Evolutionary conservation across 495 filamentous ascomycete species (phyloP), one percentile per base, ranked within the genome.

Genomic region (Cercophora sp.): DNA sequence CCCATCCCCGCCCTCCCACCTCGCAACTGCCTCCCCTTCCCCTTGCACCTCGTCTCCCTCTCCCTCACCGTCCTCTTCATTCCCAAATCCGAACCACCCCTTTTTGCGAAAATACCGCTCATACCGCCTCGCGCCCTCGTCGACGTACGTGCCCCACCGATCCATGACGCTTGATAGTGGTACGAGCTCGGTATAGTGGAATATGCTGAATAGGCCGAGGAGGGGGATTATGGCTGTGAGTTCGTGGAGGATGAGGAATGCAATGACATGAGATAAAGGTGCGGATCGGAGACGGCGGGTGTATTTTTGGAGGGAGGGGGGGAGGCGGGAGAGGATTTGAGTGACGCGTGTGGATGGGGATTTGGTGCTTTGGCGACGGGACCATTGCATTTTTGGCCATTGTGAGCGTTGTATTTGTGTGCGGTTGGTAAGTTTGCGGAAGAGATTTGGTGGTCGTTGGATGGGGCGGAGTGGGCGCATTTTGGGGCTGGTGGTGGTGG

Each of bases 211-310:
- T 0, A 98, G 76, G 0, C 83, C 87, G 23, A 91, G 65, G 0
- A 97, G 67, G 0, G 93, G 91, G 3, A 90, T 55, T 11, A 96
- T 67, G 15, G 93, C 93, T 0, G 93, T 96, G 26, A 94, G 52
- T 65, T 98, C 93, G 74, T 98, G 93, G 0, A 98, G 79, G 34
- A 96, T 71, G 8, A 98, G 70, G 66, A 98, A 98, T 2, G 93
- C 81, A 5, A 83, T 82, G 32, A 96, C 74, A 70, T 96, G 89
- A 2, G 88, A 87, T 19, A 89, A 56, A 0, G 93, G 92, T 8
- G 90, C 91, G 41, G 76, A 72, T 51, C 84, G 76, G 8, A 98
- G 77, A 15, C 82, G 81, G 13, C 69, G 68, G 31, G 86, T 84
- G 68, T 87, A 89, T 34, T 68, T 69, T 19, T 77, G 85, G 15